Evolutionary conservation across 345 rosid genomes (phyloP).

Genomic region (Cardiospermum halicacabum): DNA sequence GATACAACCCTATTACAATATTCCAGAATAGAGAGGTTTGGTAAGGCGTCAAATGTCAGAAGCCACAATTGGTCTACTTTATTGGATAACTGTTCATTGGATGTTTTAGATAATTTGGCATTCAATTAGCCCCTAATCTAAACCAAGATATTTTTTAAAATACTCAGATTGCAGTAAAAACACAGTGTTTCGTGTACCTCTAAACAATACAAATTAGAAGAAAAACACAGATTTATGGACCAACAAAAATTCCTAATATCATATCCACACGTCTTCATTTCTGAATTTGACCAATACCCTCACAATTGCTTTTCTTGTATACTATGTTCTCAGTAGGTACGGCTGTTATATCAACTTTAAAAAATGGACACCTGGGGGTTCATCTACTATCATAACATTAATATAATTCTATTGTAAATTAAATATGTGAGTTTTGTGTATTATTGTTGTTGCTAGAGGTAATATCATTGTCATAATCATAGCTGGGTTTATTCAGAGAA

Average conservation of each 20-base stretch:
- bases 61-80: not conserved
- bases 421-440: too few species aligned
- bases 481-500: too few species aligned
- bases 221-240: conserved; percentile 14
- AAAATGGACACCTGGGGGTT: conserved; percentile 7
- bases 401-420: too few species aligned
- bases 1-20: too few species aligned
- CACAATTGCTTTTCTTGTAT: not conserved
- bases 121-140: not conserved
- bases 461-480: too few species aligned
- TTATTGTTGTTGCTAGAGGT: too few species aligned
- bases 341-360: conserved; percentile 32
- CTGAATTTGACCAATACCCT: conserved; percentile 4
- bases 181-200: not conserved
- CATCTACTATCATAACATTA: not conserved
- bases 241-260: conserved; percentile 34
- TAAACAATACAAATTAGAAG: not conserved
- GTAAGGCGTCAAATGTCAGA: conserved; percentile 15
- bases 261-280: conserved; percentile 31
- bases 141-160: not conserved
- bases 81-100: not conserved
- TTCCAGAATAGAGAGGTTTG: not conserved
- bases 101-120: not conserved
- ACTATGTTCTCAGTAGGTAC: conserved; percentile 22
- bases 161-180: not conserved